Evolutionary conservation across 2,329 filamentous ascomycete species (phyloP).

Genomic region (Fusarium dlaminii): DNA sequence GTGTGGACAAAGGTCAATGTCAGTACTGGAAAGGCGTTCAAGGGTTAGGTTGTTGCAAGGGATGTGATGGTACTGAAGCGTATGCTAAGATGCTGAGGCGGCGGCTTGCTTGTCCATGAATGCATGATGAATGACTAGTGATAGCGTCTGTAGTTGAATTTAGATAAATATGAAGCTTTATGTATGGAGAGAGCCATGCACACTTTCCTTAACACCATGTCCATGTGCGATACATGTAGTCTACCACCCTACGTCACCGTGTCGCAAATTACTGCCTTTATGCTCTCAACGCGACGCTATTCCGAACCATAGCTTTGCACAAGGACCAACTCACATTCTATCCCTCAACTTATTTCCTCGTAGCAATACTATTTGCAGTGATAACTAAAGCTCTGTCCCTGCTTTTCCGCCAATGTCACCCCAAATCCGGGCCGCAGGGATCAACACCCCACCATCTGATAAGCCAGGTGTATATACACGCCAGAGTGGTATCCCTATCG

Average conservation of each 20-base stretch:
- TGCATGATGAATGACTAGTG: not conserved
- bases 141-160: not conserved
- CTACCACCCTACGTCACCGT: not conserved
- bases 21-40: slow-evolving; percentile 61
- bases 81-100: not conserved
- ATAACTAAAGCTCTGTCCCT: accelerated
- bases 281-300: not conserved
- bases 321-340: accelerated
- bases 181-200: not conserved
- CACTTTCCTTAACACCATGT: accelerated
- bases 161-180: not conserved
- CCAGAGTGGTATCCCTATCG: slow-evolving; percentile 27
- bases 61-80: not conserved
- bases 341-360: accelerated
- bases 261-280: not conserved
- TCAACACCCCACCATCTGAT: slow-evolving; percentile 17
- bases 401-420: not conserved
- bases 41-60: not conserved
- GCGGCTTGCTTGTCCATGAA: not conserved
- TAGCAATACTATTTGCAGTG: accelerated
- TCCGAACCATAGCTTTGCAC: not conserved
- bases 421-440: slow-evolving; percentile 1
- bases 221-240: not conserved
- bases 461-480: slow-evolving; percentile 21
- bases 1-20: slow-evolving; percentile 74